Percentiles rank a stretch among this genome's conserved stretches.
These are phyloP conservation scores for Cavenderia fasciculata DNA, from an alignment of 78 protist genomes.

Conservation along the genomic window DNA sequence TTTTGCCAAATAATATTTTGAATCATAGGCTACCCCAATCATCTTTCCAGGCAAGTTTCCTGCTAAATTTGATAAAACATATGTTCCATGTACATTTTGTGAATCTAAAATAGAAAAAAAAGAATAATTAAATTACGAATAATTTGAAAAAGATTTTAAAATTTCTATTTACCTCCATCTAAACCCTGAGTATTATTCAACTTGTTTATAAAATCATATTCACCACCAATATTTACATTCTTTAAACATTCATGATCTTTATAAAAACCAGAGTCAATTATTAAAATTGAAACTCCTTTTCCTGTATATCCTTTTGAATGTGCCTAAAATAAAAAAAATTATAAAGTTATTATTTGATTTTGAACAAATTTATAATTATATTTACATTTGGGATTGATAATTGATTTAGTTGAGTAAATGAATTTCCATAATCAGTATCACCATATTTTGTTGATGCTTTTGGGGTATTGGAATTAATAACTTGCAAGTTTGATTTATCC, in stretches of 20 bases:
- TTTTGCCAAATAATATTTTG: slow-evolving; percentile 23
- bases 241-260: slow-evolving; percentile 22
- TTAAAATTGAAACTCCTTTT: slow-evolving; percentile 20
- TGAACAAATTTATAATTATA: background rate
- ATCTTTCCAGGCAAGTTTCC: slow-evolving; percentile 63
- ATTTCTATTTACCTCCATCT: slow-evolving; percentile 2
- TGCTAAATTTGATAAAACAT: slow-evolving; percentile 47
- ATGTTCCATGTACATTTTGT: slow-evolving; percentile 42
- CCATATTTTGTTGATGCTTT: too few relatives aligned
- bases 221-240: slow-evolving; percentile 2
- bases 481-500: too few relatives aligned
- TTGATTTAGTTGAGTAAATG: background rate
- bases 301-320: slow-evolving; percentile 39
- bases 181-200: slow-evolving; percentile 1
- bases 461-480: too few relatives aligned
- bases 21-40: slow-evolving; percentile 47
- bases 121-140: background rate
- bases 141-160: background rate
- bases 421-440: slow-evolving; percentile 1
- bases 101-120: background rate
- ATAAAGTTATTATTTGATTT: background rate
- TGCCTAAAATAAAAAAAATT: background rate
- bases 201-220: slow-evolving; percentile 32
- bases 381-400: background rate
- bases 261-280: slow-evolving; percentile 37